Conservation (phyloP, 2,329 filamentous ascomycete species). For the Clonostachys solani region DNA sequence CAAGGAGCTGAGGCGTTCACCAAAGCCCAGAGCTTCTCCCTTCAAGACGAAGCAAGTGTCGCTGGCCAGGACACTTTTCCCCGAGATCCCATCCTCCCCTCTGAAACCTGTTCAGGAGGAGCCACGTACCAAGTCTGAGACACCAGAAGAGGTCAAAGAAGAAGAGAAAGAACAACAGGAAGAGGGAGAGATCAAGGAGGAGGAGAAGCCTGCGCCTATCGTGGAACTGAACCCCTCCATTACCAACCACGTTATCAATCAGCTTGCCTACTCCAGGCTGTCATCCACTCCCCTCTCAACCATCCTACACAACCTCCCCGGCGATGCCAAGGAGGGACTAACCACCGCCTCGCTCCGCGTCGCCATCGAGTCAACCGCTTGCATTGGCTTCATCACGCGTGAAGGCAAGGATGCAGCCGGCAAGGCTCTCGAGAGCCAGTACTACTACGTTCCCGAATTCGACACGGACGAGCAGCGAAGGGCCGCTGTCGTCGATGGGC, state of each 20-base stretch:
- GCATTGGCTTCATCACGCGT: slow-evolving; percentile 82
- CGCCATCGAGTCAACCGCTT: slow-evolving; percentile 69
- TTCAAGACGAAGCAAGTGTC: neutral
- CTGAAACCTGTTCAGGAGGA: slow-evolving; percentile 2
- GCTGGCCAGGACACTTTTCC: neutral
- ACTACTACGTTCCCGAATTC: slow-evolving; percentile 89
- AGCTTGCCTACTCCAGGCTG: slow-evolving; percentile 89
- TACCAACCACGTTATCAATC: slow-evolving; percentile 87
- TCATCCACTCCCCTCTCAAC: slow-evolving; percentile 88
- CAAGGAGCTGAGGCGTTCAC: slow-evolving; percentile 19
- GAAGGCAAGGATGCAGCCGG: slow-evolving; percentile 96
- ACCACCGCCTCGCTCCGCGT: slow-evolving; percentile 60
- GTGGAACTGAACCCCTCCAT: slow-evolving; percentile 39
- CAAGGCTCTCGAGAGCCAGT: slow-evolving; percentile 90
- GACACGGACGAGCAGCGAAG: slow-evolving; percentile 77
- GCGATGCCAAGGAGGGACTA: slow-evolving; percentile 55
- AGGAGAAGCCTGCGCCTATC: slow-evolving; percentile 12
- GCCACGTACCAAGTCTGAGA: no score
- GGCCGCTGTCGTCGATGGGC: slow-evolving; percentile 76
- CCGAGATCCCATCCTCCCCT: slow-evolving; percentile 8
- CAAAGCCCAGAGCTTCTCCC: slow-evolving; percentile 8
- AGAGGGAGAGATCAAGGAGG: slow-evolving; percentile 4
- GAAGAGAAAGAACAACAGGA: slow-evolving; percentile 3
- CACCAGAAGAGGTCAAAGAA: neutral
- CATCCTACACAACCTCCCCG: slow-evolving; percentile 81